These are phyloP conservation scores for Endocalyx cinctus DNA, from an alignment of 2,329 filamentous ascomycete species.

Conservation along the genomic window DNA sequence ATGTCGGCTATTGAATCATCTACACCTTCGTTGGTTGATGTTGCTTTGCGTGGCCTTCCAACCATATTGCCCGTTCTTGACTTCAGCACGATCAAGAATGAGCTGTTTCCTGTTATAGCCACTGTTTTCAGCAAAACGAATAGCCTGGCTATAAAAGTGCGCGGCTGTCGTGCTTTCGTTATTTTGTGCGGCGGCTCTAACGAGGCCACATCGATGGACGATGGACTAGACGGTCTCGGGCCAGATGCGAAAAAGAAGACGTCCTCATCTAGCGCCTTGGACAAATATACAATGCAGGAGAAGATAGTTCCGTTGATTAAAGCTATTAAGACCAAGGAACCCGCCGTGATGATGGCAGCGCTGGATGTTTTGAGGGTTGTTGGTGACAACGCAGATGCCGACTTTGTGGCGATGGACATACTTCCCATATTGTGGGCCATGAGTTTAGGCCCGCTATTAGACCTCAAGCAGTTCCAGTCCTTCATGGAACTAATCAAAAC, in stretches of 20 bases:
- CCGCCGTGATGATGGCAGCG: conserved; percentile 93
- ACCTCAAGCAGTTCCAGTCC: conserved; percentile 79
- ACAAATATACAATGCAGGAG: conserved; percentile 98
- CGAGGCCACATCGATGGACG: conserved; percentile 46
- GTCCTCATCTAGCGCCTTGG: conserved; percentile 71
- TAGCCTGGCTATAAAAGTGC: conserved; percentile 90
- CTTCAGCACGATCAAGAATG: conserved; percentile 95
- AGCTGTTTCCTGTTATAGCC: conserved; percentile 89
- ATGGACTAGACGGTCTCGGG: conserved; percentile 71
- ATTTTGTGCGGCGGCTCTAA: conserved; percentile 78
- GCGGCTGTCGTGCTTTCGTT: conserved; percentile 83
- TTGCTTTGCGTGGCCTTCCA: conserved; percentile 72
- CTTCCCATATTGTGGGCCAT: conserved; percentile 88
- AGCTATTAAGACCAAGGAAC: conserved; percentile 95
- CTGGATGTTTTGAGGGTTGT: conserved; percentile 81
- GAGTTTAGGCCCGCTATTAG: conserved; percentile 82
- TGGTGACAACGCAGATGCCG: conserved; percentile 74
- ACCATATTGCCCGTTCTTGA: conserved; percentile 83
- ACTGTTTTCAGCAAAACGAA: conserved; percentile 88
- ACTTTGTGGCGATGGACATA: conserved; percentile 89
- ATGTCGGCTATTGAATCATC: conserved; percentile 79
- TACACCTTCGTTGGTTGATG: conserved; percentile 85
- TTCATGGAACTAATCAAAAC: conserved; percentile 88
- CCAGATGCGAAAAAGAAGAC: conserved; percentile 55
- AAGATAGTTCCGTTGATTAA: conserved; percentile 89